Percentiles rank a stretch among this genome's conserved stretches.
Evolutionary conservation across 495 filamentous ascomycete species (phyloP).

Genomic region (Xylona heveae): DNA sequence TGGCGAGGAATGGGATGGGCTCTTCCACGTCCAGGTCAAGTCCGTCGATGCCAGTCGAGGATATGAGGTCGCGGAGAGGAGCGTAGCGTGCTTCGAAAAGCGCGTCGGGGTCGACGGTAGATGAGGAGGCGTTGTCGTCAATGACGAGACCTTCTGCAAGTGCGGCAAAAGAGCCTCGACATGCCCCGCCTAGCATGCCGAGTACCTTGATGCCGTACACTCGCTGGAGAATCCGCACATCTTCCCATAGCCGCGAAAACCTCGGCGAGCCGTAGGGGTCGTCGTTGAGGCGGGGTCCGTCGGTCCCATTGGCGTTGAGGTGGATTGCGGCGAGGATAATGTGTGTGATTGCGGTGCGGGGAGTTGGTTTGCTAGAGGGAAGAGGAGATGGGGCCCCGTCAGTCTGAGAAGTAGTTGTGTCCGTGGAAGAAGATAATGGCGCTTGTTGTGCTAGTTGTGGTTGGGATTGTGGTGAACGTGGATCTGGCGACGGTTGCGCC

Average conservation of each 20-base stretch:
- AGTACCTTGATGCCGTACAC: constrained; percentile 45
- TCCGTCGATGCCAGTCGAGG: constrained; percentile 36
- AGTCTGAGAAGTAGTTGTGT: constrained; percentile 30
- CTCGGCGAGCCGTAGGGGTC: constrained; percentile 35
- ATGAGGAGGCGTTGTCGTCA: constrained; percentile 14
- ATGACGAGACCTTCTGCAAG: constrained; percentile 44
- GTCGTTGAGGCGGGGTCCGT: constrained; percentile 38
- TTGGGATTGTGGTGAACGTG: no score
- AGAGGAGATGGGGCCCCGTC: constrained; percentile 45
- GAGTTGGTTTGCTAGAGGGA: constrained; percentile 29
- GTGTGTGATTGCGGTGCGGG: constrained; percentile 36
- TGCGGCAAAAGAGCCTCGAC: constrained; percentile 41
- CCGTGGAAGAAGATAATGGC: constrained; percentile 53
- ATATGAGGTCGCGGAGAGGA: constrained; percentile 37
- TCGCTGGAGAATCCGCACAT: constrained; percentile 43
- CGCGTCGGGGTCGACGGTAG: constrained; percentile 2
- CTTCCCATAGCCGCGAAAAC: constrained; percentile 42
- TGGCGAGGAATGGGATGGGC: constrained; percentile 42
- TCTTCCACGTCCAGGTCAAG: constrained; percentile 78
- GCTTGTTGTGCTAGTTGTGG: no score
- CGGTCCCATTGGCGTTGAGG: constrained; percentile 32
- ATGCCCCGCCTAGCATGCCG: constrained; percentile 70
- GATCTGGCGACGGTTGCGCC: no score
- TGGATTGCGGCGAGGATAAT: constrained; percentile 65
- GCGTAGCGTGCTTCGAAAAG: constrained; percentile 47